phyloP scores from a whole-genome alignment of 257 asterid genomes.

The Penstemon newberryi region DNA sequence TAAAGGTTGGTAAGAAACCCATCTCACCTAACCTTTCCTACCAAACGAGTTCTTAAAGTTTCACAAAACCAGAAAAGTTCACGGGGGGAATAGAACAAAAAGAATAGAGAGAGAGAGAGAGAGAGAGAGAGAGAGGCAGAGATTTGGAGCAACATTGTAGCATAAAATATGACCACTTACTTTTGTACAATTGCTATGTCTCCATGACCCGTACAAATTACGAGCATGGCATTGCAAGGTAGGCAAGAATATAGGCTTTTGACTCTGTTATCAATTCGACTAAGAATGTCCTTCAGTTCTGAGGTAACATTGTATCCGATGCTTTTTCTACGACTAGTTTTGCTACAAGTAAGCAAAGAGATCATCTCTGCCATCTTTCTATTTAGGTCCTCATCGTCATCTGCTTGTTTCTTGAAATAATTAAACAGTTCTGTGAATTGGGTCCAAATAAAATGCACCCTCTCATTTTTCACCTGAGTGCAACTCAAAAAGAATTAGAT shows the following conservation, averaged over 20 bases:
- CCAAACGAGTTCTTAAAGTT: too few relatives aligned
- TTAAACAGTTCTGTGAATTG: conserved; percentile 73
- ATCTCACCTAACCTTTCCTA: too few relatives aligned
- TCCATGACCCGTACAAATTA: conserved; percentile 94
- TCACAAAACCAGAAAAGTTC: not conserved
- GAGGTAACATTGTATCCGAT: conserved; percentile 47
- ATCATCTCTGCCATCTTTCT: conserved; percentile 85
- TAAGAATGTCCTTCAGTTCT: conserved; percentile 77
- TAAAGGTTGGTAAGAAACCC: too few relatives aligned
- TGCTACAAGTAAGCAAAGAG: conserved; percentile 75
- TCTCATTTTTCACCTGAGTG: conserved; percentile 63
- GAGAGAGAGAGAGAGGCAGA: conserved; percentile 1
- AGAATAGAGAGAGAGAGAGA: not conserved
- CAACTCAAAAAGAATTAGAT: conserved; percentile 16
- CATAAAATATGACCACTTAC: conserved; percentile 41
- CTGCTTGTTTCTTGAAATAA: conserved; percentile 69
- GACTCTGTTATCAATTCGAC: conserved; percentile 60
- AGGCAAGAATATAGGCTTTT: conserved; percentile 64
- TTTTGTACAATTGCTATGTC: conserved; percentile 82
- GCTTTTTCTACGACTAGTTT: conserved; percentile 49
- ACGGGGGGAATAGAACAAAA: too few relatives aligned
- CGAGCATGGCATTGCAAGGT: conserved; percentile 77
- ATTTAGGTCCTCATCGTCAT: conserved; percentile 57
- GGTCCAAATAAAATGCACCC: conserved; percentile 85
- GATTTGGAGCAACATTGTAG: conserved; percentile 11